Evolutionary conservation across 805 yeast species (phyloP).

Genomic region (Wickerhamomyces mucosus): DNA sequence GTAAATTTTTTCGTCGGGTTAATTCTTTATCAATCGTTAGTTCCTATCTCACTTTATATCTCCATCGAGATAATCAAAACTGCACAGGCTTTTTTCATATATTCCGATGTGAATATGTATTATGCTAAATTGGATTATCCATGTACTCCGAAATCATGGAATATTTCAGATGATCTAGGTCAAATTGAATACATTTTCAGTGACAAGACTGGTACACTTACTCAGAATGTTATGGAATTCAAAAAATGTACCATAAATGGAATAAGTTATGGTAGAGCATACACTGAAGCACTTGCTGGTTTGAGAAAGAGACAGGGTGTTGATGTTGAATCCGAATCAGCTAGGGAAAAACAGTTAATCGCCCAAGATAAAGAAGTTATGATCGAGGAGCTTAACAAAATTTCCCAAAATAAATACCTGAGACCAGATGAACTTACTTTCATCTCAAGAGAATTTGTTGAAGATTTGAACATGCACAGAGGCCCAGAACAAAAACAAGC

Average conservation of each 20-base stretch:
- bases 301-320: constrained; percentile 69
- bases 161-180: constrained; percentile 77
- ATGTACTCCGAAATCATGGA: constrained; percentile 80
- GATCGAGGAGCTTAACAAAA: constrained; percentile 35
- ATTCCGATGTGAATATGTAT: constrained; percentile 66
- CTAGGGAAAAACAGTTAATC: constrained; percentile 42
- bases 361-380: constrained; percentile 49
- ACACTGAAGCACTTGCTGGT: constrained; percentile 78
- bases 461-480: constrained; percentile 45
- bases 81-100: constrained; percentile 72
- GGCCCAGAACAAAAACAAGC: constrained; percentile 47
- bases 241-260: constrained; percentile 75
- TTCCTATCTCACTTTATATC: constrained; percentile 75
- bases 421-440: constrained; percentile 60
- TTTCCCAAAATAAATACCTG: constrained; percentile 29
- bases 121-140: constrained; percentile 64
- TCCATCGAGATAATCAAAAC: constrained; percentile 78
- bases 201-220: constrained; percentile 78
- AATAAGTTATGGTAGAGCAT: constrained; percentile 63
- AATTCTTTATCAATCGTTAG: constrained; percentile 68
- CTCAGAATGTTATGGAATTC: constrained; percentile 81
- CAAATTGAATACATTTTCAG: constrained; percentile 79
- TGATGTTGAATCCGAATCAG: constrained; percentile 56
- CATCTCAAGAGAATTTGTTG: constrained; percentile 53
- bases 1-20: constrained; percentile 68